These are phyloP conservation scores for Plasmodium vinckei DNA, from an alignment of 169 alveolate genomes.

Conservation along the genomic window DNA sequence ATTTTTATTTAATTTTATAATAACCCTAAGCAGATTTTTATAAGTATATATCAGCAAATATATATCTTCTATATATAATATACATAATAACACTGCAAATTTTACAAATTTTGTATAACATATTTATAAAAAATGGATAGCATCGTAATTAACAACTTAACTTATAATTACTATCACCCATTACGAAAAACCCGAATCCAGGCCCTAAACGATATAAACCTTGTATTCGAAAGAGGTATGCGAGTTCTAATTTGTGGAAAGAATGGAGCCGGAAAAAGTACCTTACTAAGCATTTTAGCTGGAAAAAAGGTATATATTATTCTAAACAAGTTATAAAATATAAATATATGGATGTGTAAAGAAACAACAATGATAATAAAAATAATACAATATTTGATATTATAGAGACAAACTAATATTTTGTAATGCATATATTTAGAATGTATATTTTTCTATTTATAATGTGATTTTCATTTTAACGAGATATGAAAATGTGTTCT, in stretches of 20 bases:
- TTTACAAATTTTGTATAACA: not conserved
- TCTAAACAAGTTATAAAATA: not conserved
- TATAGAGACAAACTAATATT: not conserved
- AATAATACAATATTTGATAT: too few species aligned
- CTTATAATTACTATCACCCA: constrained; percentile 49
- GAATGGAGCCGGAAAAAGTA: constrained; percentile 76
- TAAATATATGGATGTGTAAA: constrained; percentile 11
- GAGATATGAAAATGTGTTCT: not conserved
- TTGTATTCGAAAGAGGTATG: constrained; percentile 56
- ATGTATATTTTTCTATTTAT: not conserved
- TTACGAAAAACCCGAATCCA: constrained; percentile 19
- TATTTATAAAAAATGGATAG: constrained; percentile 22
- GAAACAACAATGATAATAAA: not conserved
- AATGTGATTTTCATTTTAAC: not conserved
- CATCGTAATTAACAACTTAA: constrained; percentile 35
- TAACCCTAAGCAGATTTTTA: too few species aligned
- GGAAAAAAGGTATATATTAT: constrained; percentile 49
- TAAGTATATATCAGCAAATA: too few species aligned
- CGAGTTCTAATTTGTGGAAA: constrained; percentile 70
- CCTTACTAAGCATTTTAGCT: constrained; percentile 59
- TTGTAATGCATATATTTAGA: not conserved
- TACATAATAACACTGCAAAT: too few species aligned
- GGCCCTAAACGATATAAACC: constrained; percentile 38
- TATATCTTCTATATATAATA: too few species aligned
- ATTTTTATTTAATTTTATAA: too few species aligned